Base-by-base conservation (phyloP, 768 basidiomycete genomes). In the Phaeotremella fagi region DNA sequence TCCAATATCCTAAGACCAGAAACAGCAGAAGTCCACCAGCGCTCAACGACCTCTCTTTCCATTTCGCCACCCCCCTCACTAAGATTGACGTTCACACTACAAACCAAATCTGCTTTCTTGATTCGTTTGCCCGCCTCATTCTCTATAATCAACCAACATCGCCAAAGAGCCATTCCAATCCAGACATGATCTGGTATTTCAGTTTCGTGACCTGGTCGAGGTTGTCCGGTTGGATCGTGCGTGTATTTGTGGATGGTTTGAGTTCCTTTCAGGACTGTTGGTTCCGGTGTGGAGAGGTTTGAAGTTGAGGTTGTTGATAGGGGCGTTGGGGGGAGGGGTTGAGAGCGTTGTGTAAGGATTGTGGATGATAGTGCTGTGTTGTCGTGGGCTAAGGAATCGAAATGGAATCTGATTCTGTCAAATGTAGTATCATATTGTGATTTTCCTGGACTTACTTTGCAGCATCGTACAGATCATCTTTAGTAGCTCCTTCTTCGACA, bases 321-420 rank as follows among this genome's bases (percentile, higher is more conserved):
- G 9, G 88, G 77, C 24, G 67, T 67, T 14, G 57, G 54, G 7
- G 25, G 53, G 28, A 44, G 45, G n/a, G 58, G 37, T 9, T 61
- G 75, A 68, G 60, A 75, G 70, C 64, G 82, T 78, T 48, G 71
- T 4, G 68, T 59, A 49, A 68, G 52, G 18, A 90, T 79, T 22
- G 71, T 68, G 9, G 77, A 75, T 9, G 79, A 79, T 36, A 74
- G 59, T 4, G 94, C 88, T 22, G 80, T 77, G 68, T 95, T 98
- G 76, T 98, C 95, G 64, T 94, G 83, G 12, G 91, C 92, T 38
- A 98, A 75, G 1, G 90, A 85, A 48, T 83, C 80, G 60, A 95
- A 95, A 76, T 95, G 92, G 65, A 85, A 90, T 73, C 94, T 99
- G 74, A 24, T 5, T 18, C 16, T 25, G 12, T n/a, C 18, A 4